Evolutionary conservation across 768 basidiomycete genomes (phyloP).

Genomic region (Termitomyces sp.): DNA sequence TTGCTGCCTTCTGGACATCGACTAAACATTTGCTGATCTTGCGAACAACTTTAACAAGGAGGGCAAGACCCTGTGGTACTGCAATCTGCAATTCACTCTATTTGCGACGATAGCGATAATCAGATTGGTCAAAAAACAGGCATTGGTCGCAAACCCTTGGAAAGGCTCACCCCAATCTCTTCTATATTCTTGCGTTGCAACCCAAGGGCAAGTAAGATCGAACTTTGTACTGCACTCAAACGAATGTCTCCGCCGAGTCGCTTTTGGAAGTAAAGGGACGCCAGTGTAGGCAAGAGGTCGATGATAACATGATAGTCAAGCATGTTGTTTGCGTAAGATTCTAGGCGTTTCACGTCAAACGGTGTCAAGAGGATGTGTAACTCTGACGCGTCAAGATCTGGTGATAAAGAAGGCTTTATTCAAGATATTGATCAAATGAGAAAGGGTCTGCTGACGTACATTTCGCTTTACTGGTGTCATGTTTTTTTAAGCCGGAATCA

Average conservation of each 20-base stretch:
- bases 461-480: slow-evolving; percentile 32
- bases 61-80: slow-evolving; percentile 81
- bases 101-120: neutral
- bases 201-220: slow-evolving; percentile 85
- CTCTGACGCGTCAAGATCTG: slow-evolving; percentile 31
- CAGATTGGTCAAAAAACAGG: neutral
- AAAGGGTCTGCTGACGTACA: slow-evolving; percentile 20
- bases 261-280: slow-evolving; percentile 81
- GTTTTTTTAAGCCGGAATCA: slow-evolving; percentile 52
- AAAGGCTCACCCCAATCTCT: slow-evolving; percentile 66
- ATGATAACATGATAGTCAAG: slow-evolving; percentile 95
- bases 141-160: neutral
- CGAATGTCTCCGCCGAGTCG: slow-evolving; percentile 59
- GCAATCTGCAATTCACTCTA: slow-evolving; percentile 79
- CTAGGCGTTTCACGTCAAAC: slow-evolving; percentile 93
- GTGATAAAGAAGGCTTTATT: neutral
- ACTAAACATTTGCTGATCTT: slow-evolving; percentile 74
- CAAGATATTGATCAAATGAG: neutral
- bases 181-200: slow-evolving; percentile 88
- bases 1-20: slow-evolving; percentile 74
- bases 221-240: slow-evolving; percentile 85
- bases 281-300: slow-evolving; percentile 80
- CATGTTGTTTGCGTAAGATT: slow-evolving; percentile 94
- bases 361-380: slow-evolving; percentile 70
- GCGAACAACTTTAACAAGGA: slow-evolving; percentile 87